Evolutionary conservation across 768 basidiomycete species (phyloP).

Genomic region (Epithele typhae): DNA sequence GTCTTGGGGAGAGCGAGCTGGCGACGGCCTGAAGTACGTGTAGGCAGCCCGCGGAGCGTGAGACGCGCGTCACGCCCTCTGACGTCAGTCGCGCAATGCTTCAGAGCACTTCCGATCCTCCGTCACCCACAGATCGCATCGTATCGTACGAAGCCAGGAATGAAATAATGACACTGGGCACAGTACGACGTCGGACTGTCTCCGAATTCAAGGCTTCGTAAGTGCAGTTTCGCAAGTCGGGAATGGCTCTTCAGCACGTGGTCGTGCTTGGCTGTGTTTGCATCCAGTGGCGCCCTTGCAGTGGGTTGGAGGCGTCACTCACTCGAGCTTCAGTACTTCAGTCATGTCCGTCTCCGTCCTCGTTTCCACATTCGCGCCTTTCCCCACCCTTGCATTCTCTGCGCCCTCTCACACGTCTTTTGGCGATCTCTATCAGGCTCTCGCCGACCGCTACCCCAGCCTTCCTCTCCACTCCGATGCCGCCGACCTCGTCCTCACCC

Average conservation of each 20-base stretch:
- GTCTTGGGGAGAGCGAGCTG: not conserved
- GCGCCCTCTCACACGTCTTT: conserved; percentile 39
- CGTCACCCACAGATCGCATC: no score
- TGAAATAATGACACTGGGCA: no score
- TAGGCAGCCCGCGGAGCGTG: no score
- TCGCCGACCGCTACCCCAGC: conserved; percentile 43
- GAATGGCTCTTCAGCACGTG: not conserved
- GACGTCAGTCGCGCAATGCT: no score
- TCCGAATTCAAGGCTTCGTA: no score
- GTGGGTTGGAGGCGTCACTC: not conserved
- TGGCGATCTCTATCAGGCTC: conserved; percentile 36
- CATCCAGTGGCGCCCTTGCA: not conserved
- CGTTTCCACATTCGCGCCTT: conserved; percentile 58
- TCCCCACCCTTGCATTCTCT: conserved; percentile 48
- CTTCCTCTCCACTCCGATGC: conserved; percentile 32
- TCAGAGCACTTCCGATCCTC: no score
- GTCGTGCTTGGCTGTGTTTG: not conserved
- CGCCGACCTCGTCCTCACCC: conserved; percentile 37
- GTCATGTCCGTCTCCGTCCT: conserved; percentile 49
- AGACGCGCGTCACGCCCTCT: no score
- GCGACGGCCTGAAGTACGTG: no score
- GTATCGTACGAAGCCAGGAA: no score
- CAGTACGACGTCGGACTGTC: no score
- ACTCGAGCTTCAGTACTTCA: not conserved
- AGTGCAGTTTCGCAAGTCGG: no score